These are phyloP conservation scores for Scenedesmus sp. DNA, from an alignment of 163 green algal species.

Conservation along the genomic window DNA sequence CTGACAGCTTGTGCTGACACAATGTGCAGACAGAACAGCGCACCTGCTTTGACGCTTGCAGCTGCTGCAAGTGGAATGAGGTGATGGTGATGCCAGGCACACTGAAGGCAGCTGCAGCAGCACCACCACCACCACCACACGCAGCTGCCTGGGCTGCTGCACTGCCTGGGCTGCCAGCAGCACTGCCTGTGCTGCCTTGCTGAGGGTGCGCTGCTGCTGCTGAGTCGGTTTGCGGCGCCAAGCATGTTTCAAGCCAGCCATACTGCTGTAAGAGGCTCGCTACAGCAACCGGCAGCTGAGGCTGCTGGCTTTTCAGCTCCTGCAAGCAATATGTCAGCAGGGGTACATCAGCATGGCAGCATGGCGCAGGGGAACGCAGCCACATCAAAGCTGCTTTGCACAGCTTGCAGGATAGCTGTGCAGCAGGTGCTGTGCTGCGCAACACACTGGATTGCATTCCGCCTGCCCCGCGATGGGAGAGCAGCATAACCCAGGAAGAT, in stretches of 20 bases:
- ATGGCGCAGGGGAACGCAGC: background rate
- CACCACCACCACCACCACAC: background rate
- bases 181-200: background rate
- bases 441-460: too few species aligned
- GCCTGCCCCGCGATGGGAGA: too few species aligned
- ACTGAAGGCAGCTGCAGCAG: background rate
- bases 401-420: background rate
- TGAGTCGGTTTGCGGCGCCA: background rate
- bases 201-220: background rate
- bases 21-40: background rate
- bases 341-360: background rate
- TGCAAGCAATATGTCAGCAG: background rate
- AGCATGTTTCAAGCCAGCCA: conserved; percentile 37
- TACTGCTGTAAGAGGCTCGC: conserved; percentile 32
- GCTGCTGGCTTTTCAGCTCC: conserved; percentile 69
- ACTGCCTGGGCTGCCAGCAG: background rate
- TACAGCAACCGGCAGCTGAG: conserved; percentile 47
- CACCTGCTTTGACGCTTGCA: conserved; percentile 52
- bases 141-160: background rate
- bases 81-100: conserved; percentile 68
- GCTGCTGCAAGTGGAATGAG: conserved; percentile 66
- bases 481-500: too few species aligned
- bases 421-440: background rate
- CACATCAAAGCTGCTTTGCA: background rate
- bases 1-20: background rate